These are phyloP conservation scores for Boletus sp. DNA, from an alignment of 1,284 basidiomycete species.

Conservation along the genomic window DNA sequence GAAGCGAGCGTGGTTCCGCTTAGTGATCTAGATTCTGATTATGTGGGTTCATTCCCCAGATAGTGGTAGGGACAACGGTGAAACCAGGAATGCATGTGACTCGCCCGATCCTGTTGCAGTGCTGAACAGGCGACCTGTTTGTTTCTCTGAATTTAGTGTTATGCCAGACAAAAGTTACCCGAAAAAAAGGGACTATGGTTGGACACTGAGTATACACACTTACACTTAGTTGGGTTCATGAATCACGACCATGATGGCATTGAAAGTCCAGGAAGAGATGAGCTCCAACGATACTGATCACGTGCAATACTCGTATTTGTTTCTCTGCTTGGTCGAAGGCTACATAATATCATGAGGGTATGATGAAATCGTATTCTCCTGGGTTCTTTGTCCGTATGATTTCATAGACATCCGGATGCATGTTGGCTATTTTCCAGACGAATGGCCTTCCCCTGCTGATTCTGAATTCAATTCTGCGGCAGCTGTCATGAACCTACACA, in stretches of 20 bases:
- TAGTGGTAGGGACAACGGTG: background rate
- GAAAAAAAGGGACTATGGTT: background rate
- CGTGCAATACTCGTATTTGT: background rate
- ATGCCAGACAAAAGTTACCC: background rate
- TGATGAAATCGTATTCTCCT: background rate
- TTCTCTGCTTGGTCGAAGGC: too few relatives aligned
- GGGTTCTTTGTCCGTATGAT: background rate
- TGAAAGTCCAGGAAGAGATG: too few relatives aligned
- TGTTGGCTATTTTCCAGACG: slow-evolving; percentile 9
- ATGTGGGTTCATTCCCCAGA: background rate
- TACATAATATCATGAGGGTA: background rate
- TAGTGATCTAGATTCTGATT: background rate
- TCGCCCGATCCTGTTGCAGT: background rate
- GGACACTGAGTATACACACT: background rate
- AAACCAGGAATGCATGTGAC: background rate
- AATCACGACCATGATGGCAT: background rate
- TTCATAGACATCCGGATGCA: background rate
- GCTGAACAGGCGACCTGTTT: background rate
- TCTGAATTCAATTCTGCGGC: slow-evolving; percentile 55
- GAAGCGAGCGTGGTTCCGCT: background rate
- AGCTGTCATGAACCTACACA: slow-evolving; percentile 61
- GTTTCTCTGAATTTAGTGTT: background rate
- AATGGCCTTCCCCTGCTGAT: slow-evolving; percentile 34
- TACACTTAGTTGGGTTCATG: too few relatives aligned
- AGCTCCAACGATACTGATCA: background rate